Base-by-base conservation (phyloP, 2,329 filamentous ascomycete genomes). In the Fonsecaea pedrosoi region DNA sequence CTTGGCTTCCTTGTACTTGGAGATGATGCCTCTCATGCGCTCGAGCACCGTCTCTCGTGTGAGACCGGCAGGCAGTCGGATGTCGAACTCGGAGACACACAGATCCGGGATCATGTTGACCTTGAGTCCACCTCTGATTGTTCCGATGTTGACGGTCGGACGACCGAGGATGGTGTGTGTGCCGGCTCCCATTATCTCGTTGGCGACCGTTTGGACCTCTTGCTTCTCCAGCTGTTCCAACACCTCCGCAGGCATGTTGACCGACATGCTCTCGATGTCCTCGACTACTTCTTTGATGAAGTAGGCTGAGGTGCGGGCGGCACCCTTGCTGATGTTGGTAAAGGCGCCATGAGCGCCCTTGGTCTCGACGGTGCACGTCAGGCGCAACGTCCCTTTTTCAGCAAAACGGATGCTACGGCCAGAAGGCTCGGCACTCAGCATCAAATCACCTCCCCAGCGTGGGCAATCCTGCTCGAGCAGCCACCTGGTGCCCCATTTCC, bases 91-190 rank as follows among this genome's bases (percentile, higher is more conserved):
- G 63, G 82, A 79, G 1, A 72, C 65, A 55, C 78, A 81, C 15
- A 67, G 54, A 3, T 77, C 75, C 0, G 79, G 78, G 32, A 81
- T 81, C 72, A 79, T 79, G 65, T 82, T 81, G 68, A 81, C 78
- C 62, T 81, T 80, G 9, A 77, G 65, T 2, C 80, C 80, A 5
- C 79, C 80, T 32, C 74, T 70, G n/a, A 82, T 77, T 4, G 75
- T 77, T 9, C 80, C 79, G 40, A 80, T 78, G 61, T 81, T 80
- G 10, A 82, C 71, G 0, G 78, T 82, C 0, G 79, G 76, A 48
- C 69, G 73, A 5, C 76, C 63, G 50, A 78, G 73, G 8, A 75
- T 74, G 42, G 75, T 71, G 5, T 74, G 73, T 6, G 78, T 76
- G 0, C 79, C 78, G 30, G 67, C 12, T 2, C 79, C 77, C 77